phyloP scores from a whole-genome alignment of 805 yeast species.

The Ascoidea asiatica region DNA sequence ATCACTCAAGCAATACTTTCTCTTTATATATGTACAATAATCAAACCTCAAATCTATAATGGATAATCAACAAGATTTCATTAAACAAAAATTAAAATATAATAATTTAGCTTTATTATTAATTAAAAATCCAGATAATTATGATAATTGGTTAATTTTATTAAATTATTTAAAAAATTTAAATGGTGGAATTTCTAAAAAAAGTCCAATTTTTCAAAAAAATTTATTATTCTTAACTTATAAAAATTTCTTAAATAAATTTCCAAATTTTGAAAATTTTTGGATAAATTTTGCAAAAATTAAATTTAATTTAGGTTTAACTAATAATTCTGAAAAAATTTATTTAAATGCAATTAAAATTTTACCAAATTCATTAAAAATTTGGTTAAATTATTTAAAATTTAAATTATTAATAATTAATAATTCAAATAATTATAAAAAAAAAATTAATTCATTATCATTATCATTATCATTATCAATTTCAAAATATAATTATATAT shows the following conservation, averaged over 20 bases:
- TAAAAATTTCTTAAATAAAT: constrained; percentile 28
- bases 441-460: too few species aligned
- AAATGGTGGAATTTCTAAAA: constrained; percentile 21
- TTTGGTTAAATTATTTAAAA: constrained; percentile 37
- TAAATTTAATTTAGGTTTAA: constrained; percentile 31
- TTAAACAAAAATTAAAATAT: too few species aligned
- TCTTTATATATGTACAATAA: too few species aligned
- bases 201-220: constrained; percentile 18
- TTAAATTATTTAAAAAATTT: constrained; percentile 20
- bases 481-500: constrained; percentile 19
- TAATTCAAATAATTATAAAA: neutral
- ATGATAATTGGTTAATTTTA: constrained; percentile 24
- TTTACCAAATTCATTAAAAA: constrained; percentile 28
- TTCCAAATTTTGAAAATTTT: constrained; percentile 37
- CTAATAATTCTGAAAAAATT: constrained; percentile 22
- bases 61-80: too few species aligned
- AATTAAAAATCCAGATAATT: constrained; percentile 21
- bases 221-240: constrained; percentile 25
- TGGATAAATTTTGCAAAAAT: constrained; percentile 44
- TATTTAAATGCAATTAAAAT: constrained; percentile 25
- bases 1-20: too few species aligned
- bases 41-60: too few species aligned
- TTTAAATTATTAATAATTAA: constrained; percentile 18
- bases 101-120: neutral
- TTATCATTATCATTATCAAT: constrained; percentile 10